Percentiles rank a stretch among this genome's conserved stretches.
Conservation (phyloP, 257 asterid species). For the Solanum dulcamara region DNA sequence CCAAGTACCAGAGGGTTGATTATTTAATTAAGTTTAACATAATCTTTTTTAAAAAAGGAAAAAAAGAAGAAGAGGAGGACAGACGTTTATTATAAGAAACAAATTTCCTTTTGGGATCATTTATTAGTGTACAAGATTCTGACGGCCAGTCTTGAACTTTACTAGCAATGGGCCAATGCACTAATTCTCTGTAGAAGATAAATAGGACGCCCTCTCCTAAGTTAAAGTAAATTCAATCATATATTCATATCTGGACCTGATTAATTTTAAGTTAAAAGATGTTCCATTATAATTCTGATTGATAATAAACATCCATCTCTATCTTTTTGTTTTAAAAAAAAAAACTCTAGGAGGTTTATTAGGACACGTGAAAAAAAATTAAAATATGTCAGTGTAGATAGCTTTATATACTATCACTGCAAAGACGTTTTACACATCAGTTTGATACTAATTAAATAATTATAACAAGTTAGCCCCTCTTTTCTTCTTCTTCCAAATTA, state of each 20-base stretch:
- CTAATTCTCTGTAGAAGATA: not conserved
- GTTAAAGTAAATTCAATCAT: not conserved
- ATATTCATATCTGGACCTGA: rapidly evolving
- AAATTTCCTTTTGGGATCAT: not conserved
- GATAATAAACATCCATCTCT: not conserved
- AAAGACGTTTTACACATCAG: not conserved
- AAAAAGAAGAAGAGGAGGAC: not conserved
- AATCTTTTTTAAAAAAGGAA: too few relatives aligned
- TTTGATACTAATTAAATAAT: not conserved
- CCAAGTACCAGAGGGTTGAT: not conserved
- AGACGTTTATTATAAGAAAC: not conserved
- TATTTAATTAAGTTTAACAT: not conserved
- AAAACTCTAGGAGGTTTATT: not conserved
- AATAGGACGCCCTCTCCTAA: not conserved
- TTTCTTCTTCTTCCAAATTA: not conserved
- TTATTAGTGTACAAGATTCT: not conserved
- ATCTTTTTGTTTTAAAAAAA: not conserved
- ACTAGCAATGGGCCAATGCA: not conserved
- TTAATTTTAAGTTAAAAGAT: too few relatives aligned
- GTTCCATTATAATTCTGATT: not conserved
- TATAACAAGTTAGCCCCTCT: not conserved
- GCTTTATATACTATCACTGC: not conserved
- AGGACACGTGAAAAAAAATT: not conserved
- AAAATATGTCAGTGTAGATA: not conserved
- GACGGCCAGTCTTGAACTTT: not conserved